phyloP scores from a whole-genome alignment of 2,329 filamentous ascomycete genomes.

The Coniochaeta sp. region DNA sequence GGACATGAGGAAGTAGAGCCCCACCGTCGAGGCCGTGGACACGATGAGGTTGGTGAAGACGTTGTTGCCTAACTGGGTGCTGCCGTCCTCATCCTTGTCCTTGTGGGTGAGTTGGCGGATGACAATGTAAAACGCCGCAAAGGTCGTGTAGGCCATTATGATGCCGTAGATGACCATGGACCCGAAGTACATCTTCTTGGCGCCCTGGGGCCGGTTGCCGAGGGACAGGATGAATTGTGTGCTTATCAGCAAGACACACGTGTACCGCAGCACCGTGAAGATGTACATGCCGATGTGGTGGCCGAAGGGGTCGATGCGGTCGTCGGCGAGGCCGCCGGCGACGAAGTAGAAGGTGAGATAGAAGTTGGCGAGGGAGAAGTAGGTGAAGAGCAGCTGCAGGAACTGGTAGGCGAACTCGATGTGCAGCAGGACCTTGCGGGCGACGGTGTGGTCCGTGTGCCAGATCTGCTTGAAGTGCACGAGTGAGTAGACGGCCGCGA shows the following conservation, averaged over 20 bases:
- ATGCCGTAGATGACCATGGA: constrained; percentile 86
- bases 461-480: constrained; percentile 93
- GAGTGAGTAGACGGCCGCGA: constrained; percentile 94
- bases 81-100: constrained; percentile 28
- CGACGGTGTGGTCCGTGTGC: constrained; percentile 82
- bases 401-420: constrained; percentile 96
- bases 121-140: constrained; percentile 84
- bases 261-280: constrained; percentile 80
- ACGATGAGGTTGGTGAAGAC: constrained; percentile 94
- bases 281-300: constrained; percentile 78
- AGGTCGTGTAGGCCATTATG: constrained; percentile 95
- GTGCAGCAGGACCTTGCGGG: constrained; percentile 84
- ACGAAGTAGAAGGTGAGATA: constrained; percentile 99
- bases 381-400: constrained; percentile 88
- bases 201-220: constrained; percentile 91
- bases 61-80: constrained; percentile 67
- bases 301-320: constrained; percentile 80
- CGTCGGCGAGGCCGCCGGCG: constrained; percentile 78
- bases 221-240: constrained; percentile 95
- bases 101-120: constrained; percentile 63
- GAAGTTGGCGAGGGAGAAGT: constrained; percentile 97
- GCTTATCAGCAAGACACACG: constrained; percentile 78
- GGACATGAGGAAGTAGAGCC: constrained; percentile 93
- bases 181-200: constrained; percentile 80
- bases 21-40: constrained; percentile 79